Evolutionary conservation across 495 filamentous ascomycete genomes (phyloP), one percentile per base, ranked within the genome.

Genomic region (Talaromyces thailandensis): DNA sequence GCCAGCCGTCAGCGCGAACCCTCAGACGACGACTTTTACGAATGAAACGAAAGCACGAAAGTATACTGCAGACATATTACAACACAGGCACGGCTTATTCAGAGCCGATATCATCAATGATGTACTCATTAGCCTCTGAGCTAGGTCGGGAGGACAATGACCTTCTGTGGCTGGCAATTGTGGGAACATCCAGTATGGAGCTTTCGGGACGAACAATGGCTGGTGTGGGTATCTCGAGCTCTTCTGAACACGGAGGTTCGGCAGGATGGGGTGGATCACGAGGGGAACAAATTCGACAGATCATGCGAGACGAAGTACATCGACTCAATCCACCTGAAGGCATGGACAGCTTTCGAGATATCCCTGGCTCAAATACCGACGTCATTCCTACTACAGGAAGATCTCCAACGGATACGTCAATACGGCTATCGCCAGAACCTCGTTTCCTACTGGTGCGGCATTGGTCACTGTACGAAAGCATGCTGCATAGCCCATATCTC

Each of bases 401-500:
- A 62, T 92, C 88, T 62, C 91, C 95, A 16, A 92, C 91, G 53
- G 94, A 98, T 71, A 96, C 85, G 23, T 88, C 91, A 52, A 98
- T 98, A 66, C 88, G 92, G 18, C 73, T 98, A 29, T 96, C 92
- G 0, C 94, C 95, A 0, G 94, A 98, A 72, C 96, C 93, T 35
- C 89, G 88, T 59, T 97, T 98, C 66, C 84, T 98, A 26, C 84
- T 98, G 1, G 90, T 98, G 59, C 81, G 94, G 25, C 94, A 98
- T 69, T 98, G 94, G 94, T 94, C 91, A 57, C 79, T 98, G 4
- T 97, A 98, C 71, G 94, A 98, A 65, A 96, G 92, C 72, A 98
- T 98, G 94, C 81, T 98, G 25, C 94, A 98, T 70, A 96, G 92
- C 2, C 91, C 93, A 0, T 98, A 96, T 69, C 83, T 98, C n/a